A percentile compares a stretch with the other conserved stretches of the same genome.
Evolutionary conservation across 176 grass and related monocot species (phyloP).

Genomic region (Aegilops bicornis): DNA sequence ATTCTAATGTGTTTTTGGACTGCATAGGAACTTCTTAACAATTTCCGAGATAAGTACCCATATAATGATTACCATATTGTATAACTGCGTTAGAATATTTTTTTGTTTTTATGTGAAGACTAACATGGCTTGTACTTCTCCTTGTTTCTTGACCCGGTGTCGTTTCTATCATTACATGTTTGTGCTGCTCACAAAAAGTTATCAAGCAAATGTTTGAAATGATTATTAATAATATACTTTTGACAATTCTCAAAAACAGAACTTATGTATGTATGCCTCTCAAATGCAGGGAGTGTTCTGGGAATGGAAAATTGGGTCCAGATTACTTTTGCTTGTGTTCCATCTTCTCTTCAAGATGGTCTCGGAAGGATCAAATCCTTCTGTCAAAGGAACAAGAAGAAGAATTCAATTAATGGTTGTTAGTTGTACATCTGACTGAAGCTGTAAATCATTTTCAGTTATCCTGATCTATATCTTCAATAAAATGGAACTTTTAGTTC

Average conservation of each 20-base stretch:
- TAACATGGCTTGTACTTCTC: neutral
- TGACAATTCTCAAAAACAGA: neutral
- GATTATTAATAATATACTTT: neutral
- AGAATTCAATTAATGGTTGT: conserved; percentile 13
- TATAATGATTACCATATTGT: neutral
- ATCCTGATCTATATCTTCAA: neutral
- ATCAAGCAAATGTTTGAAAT: neutral
- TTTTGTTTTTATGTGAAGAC: neutral
- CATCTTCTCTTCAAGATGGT: conserved; percentile 47
- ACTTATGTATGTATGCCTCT: neutral
- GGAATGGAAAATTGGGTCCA: conserved; percentile 55
- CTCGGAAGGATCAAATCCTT: conserved; percentile 52
- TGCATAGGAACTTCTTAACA: neutral
- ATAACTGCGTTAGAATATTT: neutral
- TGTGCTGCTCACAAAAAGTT: neutral
- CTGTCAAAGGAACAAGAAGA: conserved; percentile 38
- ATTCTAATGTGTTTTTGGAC: neutral
- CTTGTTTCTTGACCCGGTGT: neutral
- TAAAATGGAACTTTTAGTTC: neutral
- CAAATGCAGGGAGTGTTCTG: conserved; percentile 37
- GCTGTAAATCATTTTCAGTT: neutral
- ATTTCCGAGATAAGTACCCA: neutral
- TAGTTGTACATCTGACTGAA: neutral
- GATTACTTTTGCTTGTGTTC: conserved; percentile 52
- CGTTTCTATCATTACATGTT: neutral